Percentiles rank a stretch among this genome's conserved stretches.
Conservation (phyloP, 139 green algal genomes). For the Micromonas pusilla region DNA sequence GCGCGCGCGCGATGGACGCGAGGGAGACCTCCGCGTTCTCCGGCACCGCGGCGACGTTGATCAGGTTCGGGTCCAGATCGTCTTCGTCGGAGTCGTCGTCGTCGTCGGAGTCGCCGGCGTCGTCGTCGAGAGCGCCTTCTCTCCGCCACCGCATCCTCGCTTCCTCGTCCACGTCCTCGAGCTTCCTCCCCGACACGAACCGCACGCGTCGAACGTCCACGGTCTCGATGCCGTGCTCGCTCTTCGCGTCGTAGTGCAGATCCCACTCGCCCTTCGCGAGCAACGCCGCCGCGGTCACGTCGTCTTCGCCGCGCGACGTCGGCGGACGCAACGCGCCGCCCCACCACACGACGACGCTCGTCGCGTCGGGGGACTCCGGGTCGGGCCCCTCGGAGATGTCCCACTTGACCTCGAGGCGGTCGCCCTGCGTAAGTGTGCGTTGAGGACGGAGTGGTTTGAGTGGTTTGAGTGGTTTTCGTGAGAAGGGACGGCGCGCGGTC, state of each 20-base stretch:
- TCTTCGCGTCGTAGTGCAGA: neutral
- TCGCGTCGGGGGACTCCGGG: too few relatives aligned
- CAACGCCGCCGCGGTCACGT: too few relatives aligned
- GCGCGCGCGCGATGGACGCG: neutral
- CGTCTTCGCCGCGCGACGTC: too few relatives aligned
- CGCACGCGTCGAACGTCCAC: neutral
- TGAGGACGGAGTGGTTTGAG: neutral
- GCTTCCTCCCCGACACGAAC: neutral
- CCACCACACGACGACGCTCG: neutral
- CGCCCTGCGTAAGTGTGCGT: neutral
- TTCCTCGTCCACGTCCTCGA: neutral
- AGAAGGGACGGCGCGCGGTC: neutral
- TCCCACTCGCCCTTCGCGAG: neutral
- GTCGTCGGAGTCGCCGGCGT: neutral
- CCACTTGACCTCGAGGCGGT: neutral
- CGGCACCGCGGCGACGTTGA: too few relatives aligned
- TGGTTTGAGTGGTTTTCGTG: neutral
- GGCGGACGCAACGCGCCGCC: too few relatives aligned
- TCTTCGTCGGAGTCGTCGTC: neutral
- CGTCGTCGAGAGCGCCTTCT: neutral
- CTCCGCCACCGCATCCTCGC: neutral
- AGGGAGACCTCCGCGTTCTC: too few relatives aligned
- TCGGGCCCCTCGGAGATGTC: neutral
- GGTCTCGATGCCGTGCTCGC: neutral
- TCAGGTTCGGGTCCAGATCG: too few relatives aligned